Evolutionary conservation across 1,284 basidiomycete genomes (phyloP).

Genomic region (Schizophyllum amplum): DNA sequence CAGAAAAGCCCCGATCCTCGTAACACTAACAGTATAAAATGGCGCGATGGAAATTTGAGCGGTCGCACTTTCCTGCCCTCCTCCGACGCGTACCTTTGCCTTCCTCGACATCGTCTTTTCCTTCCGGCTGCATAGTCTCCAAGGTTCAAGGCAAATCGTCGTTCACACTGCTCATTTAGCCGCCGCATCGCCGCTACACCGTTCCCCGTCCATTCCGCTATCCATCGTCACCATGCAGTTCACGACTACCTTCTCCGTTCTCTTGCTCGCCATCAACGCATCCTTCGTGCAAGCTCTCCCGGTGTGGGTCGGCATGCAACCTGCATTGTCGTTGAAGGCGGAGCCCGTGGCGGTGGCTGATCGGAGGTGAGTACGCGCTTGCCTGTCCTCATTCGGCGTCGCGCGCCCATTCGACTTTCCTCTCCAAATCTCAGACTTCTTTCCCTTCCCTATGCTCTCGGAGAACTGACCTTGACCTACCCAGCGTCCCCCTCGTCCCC

Average conservation of each 20-base stretch:
- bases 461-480: no score
- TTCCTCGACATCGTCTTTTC: no score
- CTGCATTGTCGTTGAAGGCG: background rate
- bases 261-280: background rate
- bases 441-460: no score
- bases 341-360: background rate
- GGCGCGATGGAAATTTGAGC: background rate
- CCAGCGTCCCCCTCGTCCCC: no score
- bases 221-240: background rate
- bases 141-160: no score
- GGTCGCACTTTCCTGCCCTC: no score
- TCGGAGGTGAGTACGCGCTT: background rate
- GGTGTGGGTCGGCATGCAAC: background rate
- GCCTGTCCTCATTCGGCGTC: no score
- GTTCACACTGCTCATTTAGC: no score
- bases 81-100: no score
- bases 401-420: no score
- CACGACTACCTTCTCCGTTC: background rate
- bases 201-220: background rate
- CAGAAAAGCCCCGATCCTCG: background rate
- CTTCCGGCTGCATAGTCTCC: no score
- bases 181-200: background rate
- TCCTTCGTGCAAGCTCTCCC: background rate
- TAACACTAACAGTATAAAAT: background rate
- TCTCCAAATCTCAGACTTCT: no score